These are phyloP conservation scores for Penicillium sumatraense DNA, from an alignment of 2,329 filamentous ascomycete genomes.

Conservation along the genomic window DNA sequence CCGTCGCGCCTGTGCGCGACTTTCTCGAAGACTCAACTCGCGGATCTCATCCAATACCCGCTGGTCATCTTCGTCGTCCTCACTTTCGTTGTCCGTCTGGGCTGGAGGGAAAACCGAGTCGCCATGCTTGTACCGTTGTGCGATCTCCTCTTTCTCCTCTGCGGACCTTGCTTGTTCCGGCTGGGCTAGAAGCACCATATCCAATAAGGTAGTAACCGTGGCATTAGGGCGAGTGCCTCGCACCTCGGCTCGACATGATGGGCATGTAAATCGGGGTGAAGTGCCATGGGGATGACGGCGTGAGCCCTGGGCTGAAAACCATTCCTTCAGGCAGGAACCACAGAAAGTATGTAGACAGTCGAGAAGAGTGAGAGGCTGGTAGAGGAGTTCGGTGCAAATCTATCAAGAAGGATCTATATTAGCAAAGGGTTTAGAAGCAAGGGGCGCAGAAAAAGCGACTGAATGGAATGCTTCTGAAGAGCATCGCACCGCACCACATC, in stretches of 20 bases:
- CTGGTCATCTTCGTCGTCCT: constrained; percentile 63
- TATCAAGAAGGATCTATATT: constrained; percentile 42
- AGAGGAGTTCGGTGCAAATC: constrained; percentile 97
- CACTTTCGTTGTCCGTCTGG: constrained; percentile 42
- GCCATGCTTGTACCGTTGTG: constrained; percentile 75
- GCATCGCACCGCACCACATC: neutral
- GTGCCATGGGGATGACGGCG: constrained; percentile 54
- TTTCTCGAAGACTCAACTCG: constrained; percentile 69
- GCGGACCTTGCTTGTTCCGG: constrained; percentile 72
- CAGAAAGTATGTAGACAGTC: constrained; percentile 97
- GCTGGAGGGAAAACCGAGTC: constrained; percentile 76
- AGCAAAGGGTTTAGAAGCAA: constrained; percentile 18
- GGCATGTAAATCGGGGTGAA: constrained; percentile 76
- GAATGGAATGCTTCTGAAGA: constrained; percentile 18
- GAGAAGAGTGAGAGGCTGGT: constrained; percentile 86
- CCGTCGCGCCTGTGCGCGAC: constrained; percentile 28
- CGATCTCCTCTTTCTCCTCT: constrained; percentile 77
- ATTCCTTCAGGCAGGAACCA: constrained; percentile 92
- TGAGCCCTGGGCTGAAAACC: constrained; percentile 82
- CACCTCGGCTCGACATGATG: constrained; percentile 85
- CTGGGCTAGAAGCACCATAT: constrained; percentile 82
- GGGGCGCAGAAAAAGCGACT: constrained; percentile 2
- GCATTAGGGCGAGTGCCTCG: constrained; percentile 89
- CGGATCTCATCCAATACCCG: constrained; percentile 73
- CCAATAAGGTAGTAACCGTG: constrained; percentile 83